A percentile compares a stretch with the other conserved stretches of the same genome.
phyloP scores from a whole-genome alignment of 805 yeast species.

The Starmerella ratchasimensis region DNA sequence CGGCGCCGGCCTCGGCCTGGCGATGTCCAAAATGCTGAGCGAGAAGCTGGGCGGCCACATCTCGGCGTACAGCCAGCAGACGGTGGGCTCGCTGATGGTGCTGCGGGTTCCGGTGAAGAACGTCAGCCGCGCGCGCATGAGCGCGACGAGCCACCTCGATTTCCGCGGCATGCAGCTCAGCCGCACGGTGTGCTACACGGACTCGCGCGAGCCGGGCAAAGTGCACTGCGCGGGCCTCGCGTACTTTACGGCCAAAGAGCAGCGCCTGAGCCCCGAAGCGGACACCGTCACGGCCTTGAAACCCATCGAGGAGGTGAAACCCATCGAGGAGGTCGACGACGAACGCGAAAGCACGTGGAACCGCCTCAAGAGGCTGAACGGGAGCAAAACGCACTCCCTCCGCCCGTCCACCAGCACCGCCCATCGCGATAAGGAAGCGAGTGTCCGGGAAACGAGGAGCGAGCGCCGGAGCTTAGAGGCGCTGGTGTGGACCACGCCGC shows the following conservation, averaged over 20 bases:
- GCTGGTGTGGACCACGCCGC: too few relatives aligned
- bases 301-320: neutral
- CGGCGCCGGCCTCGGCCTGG: constrained; percentile 88
- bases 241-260: neutral
- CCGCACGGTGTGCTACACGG: constrained; percentile 6
- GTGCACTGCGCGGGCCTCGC: neutral
- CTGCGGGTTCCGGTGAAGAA: constrained; percentile 14
- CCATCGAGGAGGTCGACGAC: neutral
- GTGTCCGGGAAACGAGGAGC: too few relatives aligned
- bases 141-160: neutral
- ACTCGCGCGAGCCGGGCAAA: neutral
- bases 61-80: constrained; percentile 24
- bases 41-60: constrained; percentile 78
- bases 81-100: constrained; percentile 14
- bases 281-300: too few relatives aligned
- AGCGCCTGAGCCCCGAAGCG: too few relatives aligned
- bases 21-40: constrained; percentile 80
- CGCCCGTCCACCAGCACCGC: too few relatives aligned
- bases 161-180: neutral
- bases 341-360: too few relatives aligned
- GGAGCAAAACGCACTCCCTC: too few relatives aligned
- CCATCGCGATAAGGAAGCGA: too few relatives aligned
- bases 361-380: too few relatives aligned
- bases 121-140: neutral
- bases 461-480: too few relatives aligned